These are phyloP conservation scores for Kwoniella sp. DNA, from an alignment of 768 basidiomycete genomes.

Conservation along the genomic window DNA sequence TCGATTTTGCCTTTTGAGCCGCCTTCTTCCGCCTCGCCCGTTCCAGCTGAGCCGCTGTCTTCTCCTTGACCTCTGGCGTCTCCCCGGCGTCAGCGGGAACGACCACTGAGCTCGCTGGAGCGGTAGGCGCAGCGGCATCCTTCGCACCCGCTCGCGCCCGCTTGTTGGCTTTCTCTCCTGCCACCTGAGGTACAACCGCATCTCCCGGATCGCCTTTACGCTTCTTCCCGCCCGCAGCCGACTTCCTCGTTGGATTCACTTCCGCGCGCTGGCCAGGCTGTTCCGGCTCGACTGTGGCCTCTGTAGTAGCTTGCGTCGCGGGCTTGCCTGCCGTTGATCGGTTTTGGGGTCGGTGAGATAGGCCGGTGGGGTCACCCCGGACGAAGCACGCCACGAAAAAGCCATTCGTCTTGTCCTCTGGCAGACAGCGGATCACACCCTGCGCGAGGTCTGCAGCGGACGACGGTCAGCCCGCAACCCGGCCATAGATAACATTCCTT, in stretches of 20 bases:
- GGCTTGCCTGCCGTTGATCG: neutral
- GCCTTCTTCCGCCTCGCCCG: conserved; percentile 36
- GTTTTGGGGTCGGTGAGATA: neutral
- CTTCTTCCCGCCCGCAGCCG: neutral
- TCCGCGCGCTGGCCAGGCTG: too few species aligned
- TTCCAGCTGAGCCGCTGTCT: conserved; percentile 29
- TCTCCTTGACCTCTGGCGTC: conserved; percentile 3
- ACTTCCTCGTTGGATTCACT: neutral
- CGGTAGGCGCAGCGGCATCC: too few species aligned
- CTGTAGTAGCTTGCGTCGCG: too few species aligned
- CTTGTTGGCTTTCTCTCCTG: too few species aligned
- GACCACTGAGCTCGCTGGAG: too few species aligned
- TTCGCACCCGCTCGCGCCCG: too few species aligned
- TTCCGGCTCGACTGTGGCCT: too few species aligned
- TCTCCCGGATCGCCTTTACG: neutral
- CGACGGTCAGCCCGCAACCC: neutral
- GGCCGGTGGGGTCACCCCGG: conserved; percentile 6
- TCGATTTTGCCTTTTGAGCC: conserved; percentile 27
- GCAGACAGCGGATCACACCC: conserved; percentile 46
- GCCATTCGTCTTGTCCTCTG: conserved; percentile 82
- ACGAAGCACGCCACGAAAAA: conserved; percentile 97
- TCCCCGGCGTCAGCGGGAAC: neutral
- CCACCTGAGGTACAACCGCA: too few species aligned
- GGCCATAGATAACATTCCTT: neutral
- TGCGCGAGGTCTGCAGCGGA: conserved; percentile 54